Percentiles rank a stretch among this genome's conserved stretches.
Evolutionary conservation across 768 basidiomycete genomes (phyloP).

Genomic region (Pseudohyphozyma bogoriensis): DNA sequence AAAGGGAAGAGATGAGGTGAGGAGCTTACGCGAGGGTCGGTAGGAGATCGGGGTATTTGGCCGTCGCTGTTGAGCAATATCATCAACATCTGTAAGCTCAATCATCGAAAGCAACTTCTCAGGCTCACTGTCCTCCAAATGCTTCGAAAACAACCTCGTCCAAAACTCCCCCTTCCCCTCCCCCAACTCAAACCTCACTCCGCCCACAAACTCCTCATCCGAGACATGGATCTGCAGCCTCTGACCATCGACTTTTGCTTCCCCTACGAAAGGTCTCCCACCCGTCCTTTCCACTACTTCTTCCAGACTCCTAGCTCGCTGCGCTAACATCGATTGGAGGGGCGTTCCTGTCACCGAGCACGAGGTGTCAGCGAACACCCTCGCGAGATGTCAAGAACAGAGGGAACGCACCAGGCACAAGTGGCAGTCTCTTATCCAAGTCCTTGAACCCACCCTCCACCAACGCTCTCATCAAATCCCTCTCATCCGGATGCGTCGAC

Average conservation of each 20-base stretch:
- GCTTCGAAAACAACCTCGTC: conserved; percentile 72
- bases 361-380: conserved; percentile 34
- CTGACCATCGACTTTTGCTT: conserved; percentile 79
- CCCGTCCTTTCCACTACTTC: conserved; percentile 69
- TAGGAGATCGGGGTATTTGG: conserved; percentile 46
- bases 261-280: conserved; percentile 57
- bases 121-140: conserved; percentile 56
- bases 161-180: conserved; percentile 37
- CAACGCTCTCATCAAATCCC: conserved; percentile 38
- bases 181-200: conserved; percentile 20
- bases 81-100: neutral
- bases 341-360: conserved; percentile 50
- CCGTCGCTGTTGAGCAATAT: conserved; percentile 58
- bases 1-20: no score
- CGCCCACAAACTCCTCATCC: conserved; percentile 37
- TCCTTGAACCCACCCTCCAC: neutral
- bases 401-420: conserved; percentile 1
- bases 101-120: neutral
- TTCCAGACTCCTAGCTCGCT: conserved; percentile 69
- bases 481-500: conserved; percentile 66
- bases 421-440: neutral
- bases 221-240: conserved; percentile 42
- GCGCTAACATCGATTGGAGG: conserved; percentile 74
- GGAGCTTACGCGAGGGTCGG: conserved; percentile 16
- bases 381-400: neutral